Percentiles rank a stretch among this genome's conserved stretches.
Conservation (phyloP, 371 early-diverging fungal genomes). For the Actinomortierella wolfii region DNA sequence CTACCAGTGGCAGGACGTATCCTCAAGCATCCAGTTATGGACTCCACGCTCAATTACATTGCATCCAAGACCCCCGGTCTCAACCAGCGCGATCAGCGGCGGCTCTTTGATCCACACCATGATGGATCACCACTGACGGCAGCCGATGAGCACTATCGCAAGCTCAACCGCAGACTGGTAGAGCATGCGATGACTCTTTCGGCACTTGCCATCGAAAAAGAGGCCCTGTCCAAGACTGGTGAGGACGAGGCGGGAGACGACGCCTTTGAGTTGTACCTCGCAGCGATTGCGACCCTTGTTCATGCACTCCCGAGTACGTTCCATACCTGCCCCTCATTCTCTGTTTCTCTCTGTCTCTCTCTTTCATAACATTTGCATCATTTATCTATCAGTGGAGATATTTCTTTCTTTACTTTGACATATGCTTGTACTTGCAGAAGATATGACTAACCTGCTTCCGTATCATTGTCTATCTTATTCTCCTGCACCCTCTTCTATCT, state of each 20-base stretch:
- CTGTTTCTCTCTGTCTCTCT: not conserved
- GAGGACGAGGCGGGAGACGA: conserved; percentile 52
- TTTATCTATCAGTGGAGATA: no score
- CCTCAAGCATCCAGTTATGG: conserved; percentile 41
- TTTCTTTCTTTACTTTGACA: no score
- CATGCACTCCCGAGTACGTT: conserved; percentile 57
- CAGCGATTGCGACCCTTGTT: conserved; percentile 53
- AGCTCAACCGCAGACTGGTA: conserved; percentile 49
- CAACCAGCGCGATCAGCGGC: no score
- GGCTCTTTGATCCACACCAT: no score
- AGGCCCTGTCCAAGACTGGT: conserved; percentile 30
- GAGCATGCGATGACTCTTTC: conserved; percentile 55
- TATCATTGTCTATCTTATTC: no score
- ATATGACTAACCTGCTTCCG: no score
- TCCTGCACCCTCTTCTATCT: no score
- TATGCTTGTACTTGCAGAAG: no score
- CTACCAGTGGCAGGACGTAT: conserved; percentile 38
- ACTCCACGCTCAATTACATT: conserved; percentile 36
- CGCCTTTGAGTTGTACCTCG: conserved; percentile 58
- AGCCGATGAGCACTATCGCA: conserved; percentile 34
- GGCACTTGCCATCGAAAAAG: conserved; percentile 52
- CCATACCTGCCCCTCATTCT: not conserved
- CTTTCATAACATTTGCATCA: not conserved
- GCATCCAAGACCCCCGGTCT: conserved; percentile 26
- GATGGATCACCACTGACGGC: conserved; percentile 5